Conservation (phyloP, 257 asterid species). For the Oldenlandia corymbosa region DNA sequence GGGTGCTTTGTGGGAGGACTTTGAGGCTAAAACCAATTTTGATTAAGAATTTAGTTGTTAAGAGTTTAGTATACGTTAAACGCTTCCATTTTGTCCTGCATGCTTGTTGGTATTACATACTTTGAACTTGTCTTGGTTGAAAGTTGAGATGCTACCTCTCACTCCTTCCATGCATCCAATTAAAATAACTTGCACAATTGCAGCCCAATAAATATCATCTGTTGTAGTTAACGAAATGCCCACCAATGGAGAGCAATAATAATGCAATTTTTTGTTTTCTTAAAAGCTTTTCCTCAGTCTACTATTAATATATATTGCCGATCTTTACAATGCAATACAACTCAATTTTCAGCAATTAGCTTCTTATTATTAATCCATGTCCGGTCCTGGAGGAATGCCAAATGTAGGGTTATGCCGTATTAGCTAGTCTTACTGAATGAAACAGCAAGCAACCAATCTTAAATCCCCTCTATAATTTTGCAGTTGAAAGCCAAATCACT, state of each 20-base stretch:
- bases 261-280: neutral
- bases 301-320: neutral
- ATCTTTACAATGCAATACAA: constrained; percentile 16
- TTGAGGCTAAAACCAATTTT: neutral
- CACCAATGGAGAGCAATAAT: constrained; percentile 16
- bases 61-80: neutral
- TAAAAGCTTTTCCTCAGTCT: neutral
- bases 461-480: neutral
- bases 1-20: constrained; percentile 17
- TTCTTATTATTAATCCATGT: neutral
- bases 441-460: neutral
- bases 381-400: neutral
- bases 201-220: neutral
- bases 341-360: neutral
- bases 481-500: neutral
- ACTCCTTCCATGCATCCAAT: neutral
- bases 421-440: neutral
- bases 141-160: neutral
- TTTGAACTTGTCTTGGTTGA: neutral
- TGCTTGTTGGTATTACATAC: neutral
- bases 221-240: constrained; percentile 21
- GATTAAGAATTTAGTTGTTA: neutral
- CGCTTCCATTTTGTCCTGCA: constrained; percentile 18
- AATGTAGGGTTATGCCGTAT: neutral
- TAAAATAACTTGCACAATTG: neutral